Evolutionary conservation across 139 green algal species (phyloP), one percentile per base, ranked within the genome.

Genomic region (Chlorella sp.): DNA sequence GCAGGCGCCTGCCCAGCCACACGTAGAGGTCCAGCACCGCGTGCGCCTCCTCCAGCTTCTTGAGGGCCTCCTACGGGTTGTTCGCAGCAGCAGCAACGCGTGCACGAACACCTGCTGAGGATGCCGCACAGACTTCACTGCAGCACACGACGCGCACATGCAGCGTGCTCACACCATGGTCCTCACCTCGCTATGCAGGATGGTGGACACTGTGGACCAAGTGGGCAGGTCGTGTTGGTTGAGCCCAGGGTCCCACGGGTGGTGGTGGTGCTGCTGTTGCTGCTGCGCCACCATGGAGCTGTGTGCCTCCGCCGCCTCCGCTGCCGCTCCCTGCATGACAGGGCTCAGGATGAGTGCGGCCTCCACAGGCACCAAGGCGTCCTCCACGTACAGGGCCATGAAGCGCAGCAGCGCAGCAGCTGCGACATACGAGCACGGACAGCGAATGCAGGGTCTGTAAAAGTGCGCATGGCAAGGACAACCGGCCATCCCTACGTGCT

Each of bases 1-100:
- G 49, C 59, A 77, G 29, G 35, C 72, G 72, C 42, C 71, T 72
- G 2, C 62, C 65, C 26, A 77, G 72, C 72, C 82, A 87, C 2
- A 87, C 51, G 70, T 84, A 87, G 60, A 87, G 67, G 64, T 87
- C 82, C 69, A 78, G 79, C 31, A 77, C 73, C 0, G 77, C 34
- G 42, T 81, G 78, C 66, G 79, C 49, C 64, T 74, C 70, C 76
- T 87, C 82, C 66, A 83, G 49, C 0, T 34, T 26, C 24, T 69
- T 70, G 27, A 87, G 80, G 49, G 83, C 69, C 31, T 29, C 62
- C 62, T 67, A 27, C 10, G 42, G 42, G 42, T n/a, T n/a, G n/a
- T n/a, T n/a, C n/a, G n/a, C n/a, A n/a, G n/a, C n/a, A 55, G 42
- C 42, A 55, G 42, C 10, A 55, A 31, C 20, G 64, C 32, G 4